Percentiles rank a stretch among this genome's conserved stretches.
phyloP scores from a whole-genome alignment of 1,284 basidiomycete species.

The Pholiota adiposa region DNA sequence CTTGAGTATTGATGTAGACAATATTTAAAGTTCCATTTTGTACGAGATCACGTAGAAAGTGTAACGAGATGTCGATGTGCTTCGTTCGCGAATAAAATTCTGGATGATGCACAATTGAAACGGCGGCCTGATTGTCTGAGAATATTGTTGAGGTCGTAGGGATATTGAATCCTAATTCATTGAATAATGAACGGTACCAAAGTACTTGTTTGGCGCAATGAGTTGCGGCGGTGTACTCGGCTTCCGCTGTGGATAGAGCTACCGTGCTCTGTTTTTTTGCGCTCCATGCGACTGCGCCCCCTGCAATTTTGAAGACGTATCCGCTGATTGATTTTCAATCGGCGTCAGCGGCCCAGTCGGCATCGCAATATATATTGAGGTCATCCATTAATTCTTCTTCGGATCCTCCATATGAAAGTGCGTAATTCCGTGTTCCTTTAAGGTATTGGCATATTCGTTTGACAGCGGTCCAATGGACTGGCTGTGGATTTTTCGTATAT shows the following conservation, averaged over 20 bases:
- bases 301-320: conserved; percentile 32
- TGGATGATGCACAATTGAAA: conserved; percentile 37
- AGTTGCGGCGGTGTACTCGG: conserved; percentile 38
- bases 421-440: conserved; percentile 27
- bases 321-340: conserved; percentile 34
- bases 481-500: conserved; percentile 29
- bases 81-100: conserved; percentile 37
- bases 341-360: conserved; percentile 32
- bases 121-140: conserved; percentile 39
- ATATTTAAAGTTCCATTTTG: conserved; percentile 13
- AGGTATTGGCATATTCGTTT: conserved; percentile 36
- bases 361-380: conserved; percentile 28
- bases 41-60: conserved; percentile 37
- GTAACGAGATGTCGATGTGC: conserved; percentile 44
- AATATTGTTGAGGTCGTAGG: conserved; percentile 24
- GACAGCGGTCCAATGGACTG: conserved; percentile 31
- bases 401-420: conserved; percentile 25
- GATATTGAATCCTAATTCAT: conserved; percentile 24
- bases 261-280: conserved; percentile 36
- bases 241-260: too few species aligned
- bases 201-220: conserved; percentile 35
- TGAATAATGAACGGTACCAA: conserved; percentile 34
- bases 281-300: conserved; percentile 39
- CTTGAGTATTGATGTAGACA: conserved; percentile 22
- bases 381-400: conserved; percentile 11